phyloP scores from a whole-genome alignment of 345 rosid species.

The Populus davidiana region DNA sequence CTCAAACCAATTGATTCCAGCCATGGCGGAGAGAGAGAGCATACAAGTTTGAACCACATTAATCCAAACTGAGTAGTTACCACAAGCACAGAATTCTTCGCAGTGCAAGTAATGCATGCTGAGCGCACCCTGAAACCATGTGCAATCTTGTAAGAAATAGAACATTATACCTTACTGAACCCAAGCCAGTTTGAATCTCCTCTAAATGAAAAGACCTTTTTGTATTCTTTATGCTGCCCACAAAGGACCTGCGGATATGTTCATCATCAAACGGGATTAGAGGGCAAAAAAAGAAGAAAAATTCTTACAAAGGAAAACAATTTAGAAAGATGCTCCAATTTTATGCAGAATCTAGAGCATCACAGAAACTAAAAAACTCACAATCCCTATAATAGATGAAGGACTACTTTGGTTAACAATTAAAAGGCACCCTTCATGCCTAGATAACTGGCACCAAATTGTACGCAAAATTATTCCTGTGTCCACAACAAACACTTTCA shows the following conservation, averaged over 20 bases:
- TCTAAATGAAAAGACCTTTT: constrained; percentile 51
- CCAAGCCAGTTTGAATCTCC: constrained; percentile 83
- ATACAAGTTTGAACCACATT: background rate
- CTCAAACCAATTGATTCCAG: background rate
- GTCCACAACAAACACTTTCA: background rate
- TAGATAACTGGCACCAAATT: background rate
- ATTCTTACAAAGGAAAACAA: constrained; percentile 2
- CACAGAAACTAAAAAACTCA: background rate
- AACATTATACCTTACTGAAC: constrained; percentile 48
- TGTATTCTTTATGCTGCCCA: constrained; percentile 46
- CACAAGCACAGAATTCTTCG: no score
- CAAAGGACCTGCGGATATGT: constrained; percentile 50
- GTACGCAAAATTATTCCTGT: background rate
- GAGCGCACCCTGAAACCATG: background rate
- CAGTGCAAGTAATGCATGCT: no score
- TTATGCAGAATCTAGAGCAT: background rate
- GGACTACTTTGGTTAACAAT: background rate
- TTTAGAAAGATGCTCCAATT: background rate
- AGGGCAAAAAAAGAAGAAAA: background rate
- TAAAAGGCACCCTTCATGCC: background rate
- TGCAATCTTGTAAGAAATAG: background rate
- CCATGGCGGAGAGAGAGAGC: background rate
- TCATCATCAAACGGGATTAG: background rate
- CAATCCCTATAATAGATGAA: background rate
- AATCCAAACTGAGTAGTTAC: background rate